Base-by-base conservation (phyloP, 2,329 filamentous ascomycete genomes). In the Alternaria burnsii region DNA sequence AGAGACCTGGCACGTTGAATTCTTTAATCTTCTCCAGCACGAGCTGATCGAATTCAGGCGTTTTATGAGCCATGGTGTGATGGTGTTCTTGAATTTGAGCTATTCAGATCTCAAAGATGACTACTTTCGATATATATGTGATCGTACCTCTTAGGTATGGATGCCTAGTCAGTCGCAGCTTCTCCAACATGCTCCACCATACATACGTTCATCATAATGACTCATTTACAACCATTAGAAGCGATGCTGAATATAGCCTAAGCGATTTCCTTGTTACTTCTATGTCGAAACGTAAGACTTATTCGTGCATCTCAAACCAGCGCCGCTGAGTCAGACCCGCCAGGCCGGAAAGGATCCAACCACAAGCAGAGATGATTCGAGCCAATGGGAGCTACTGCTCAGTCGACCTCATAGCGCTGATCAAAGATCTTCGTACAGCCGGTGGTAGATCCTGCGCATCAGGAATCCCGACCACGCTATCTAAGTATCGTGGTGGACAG, bases 1-100 rank as follows among this genome's bases (percentile, higher is more conserved):
- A 47, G 5, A 47, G 44, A 5, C 44, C 44, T 4, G 26, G 44
- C 1, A 22, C 44, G n/a, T 16, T n/a, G 6, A 47, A 22, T 10
- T 32, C 28, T 5, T 22, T 32, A 1, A 32, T 47, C n/a, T 7
- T 47, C 44, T 9, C 44, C 11, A 47, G 16, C 1, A 46, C 43
- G 0, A 28, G 24, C 24, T 20, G n/a, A 11, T 46, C 43, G 43
- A 28, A 47, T 5, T 9, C 2, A 5, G 26, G 11, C 9, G 16
- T 47, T 3, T 14, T 47, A 6, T 47, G 14, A 16, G 32, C 5
- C 32, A 36, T 36, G 32, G 16, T 14, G 12, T 6, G 32, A 6
- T 0, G 32, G 0, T 12, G 1, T 11, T 30, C 10, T 11, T 11
- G 0, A 11, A 11, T 30, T 30, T 30, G 0, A 4, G 7, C 28